Percentiles rank a stretch among this genome's conserved stretches.
Conservation (phyloP, 768 basidiomycete genomes). For the Tremella fuciformis region DNA sequence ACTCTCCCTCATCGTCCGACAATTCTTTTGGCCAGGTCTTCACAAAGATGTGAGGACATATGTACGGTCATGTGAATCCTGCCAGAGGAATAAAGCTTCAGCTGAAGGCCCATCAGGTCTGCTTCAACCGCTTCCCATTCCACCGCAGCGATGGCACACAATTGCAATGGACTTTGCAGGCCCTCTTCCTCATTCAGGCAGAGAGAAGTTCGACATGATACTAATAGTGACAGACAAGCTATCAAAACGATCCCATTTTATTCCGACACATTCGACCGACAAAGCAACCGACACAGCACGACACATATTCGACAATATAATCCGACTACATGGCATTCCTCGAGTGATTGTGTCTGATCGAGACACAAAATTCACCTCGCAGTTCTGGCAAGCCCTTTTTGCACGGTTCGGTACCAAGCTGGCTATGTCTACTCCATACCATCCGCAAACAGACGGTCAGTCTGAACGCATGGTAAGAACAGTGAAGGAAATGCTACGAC, state of each 20-base stretch:
- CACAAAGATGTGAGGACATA: not conserved
- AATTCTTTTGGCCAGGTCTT: not conserved
- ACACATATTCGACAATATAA: constrained; percentile 3
- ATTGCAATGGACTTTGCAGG: constrained; percentile 49
- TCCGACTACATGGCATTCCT: constrained; percentile 51
- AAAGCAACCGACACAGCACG: constrained; percentile 35
- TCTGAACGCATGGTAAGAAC: constrained; percentile 7
- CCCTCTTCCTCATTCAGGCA: constrained; percentile 8
- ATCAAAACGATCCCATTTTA: constrained; percentile 53
- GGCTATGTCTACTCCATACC: constrained; percentile 54
- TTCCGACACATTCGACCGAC: constrained; percentile 46
- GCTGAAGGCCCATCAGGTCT: constrained; percentile 53
- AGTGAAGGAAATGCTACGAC: not conserved
- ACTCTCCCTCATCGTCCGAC: constrained; percentile 36
- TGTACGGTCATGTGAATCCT: not conserved
- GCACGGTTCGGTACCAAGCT: constrained; percentile 44
- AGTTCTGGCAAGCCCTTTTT: constrained; percentile 55
- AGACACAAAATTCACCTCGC: constrained; percentile 54
- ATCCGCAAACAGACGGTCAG: constrained; percentile 54
- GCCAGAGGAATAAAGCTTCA: constrained; percentile 50
- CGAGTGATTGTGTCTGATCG: constrained; percentile 54
- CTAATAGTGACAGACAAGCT: constrained; percentile 53
- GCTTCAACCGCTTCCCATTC: constrained; percentile 37
- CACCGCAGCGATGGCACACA: constrained; percentile 43
- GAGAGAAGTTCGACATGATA: constrained; percentile 50